A percentile compares a stretch with the other conserved stretches of the same genome.
Evolutionary conservation across 108 stramenopile genomes (phyloP).

Genomic region (Fistulifera pelliculosa): DNA sequence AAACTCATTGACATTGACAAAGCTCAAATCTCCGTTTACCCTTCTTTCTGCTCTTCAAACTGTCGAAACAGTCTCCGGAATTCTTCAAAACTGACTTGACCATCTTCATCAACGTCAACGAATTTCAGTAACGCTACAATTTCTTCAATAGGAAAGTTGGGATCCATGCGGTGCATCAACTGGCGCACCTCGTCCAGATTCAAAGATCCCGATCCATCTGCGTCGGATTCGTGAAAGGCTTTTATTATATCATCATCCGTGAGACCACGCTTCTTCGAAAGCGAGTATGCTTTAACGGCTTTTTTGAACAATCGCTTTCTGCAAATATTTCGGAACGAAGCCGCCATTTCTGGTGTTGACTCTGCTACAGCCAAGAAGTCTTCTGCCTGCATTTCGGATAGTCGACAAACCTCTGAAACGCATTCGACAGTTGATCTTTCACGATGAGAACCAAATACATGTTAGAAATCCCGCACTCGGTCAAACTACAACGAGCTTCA

Average conservation of each 20-base stretch:
- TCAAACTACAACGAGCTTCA: neutral
- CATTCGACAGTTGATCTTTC: constrained; percentile 53
- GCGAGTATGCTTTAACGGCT: constrained; percentile 48
- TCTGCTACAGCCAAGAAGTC: constrained; percentile 57
- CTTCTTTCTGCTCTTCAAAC: constrained; percentile 35
- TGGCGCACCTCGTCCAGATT: constrained; percentile 37
- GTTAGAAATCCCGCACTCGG: neutral
- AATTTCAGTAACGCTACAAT: constrained; percentile 46
- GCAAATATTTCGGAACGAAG: constrained; percentile 49
- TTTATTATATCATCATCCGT: constrained; percentile 44
- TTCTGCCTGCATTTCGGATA: constrained; percentile 54
- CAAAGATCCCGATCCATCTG: constrained; percentile 39
- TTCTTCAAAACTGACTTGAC: constrained; percentile 35
- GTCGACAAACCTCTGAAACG: constrained; percentile 33
- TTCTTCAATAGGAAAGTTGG: constrained; percentile 42
- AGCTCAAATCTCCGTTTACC: too few relatives aligned
- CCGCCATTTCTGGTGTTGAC: constrained; percentile 37
- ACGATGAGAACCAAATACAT: neutral
- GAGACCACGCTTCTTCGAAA: constrained; percentile 40
- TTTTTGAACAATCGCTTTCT: constrained; percentile 51
- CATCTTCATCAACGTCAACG: constrained; percentile 57
- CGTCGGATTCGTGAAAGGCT: constrained; percentile 57
- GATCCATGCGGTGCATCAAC: constrained; percentile 43
- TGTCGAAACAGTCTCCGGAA: constrained; percentile 43
- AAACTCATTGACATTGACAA: too few relatives aligned